phyloP scores from a whole-genome alignment of 495 filamentous ascomycete genomes.

The Aspergillus cavernicola region DNA sequence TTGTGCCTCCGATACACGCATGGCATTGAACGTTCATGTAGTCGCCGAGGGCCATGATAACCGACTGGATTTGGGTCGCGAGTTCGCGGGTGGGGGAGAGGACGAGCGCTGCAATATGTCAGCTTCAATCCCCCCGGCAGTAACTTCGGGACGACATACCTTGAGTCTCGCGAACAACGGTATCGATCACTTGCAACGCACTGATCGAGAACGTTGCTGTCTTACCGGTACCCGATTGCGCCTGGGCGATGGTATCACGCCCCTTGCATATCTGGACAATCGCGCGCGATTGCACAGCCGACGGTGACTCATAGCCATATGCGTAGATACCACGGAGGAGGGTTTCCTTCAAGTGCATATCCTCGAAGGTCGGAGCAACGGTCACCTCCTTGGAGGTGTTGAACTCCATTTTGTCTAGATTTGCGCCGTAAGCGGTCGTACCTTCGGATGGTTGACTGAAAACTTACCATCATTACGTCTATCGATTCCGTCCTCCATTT shows the following conservation, averaged over 20 bases:
- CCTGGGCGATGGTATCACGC: constrained; percentile 96
- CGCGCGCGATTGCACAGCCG: constrained; percentile 92
- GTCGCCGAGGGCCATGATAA: constrained; percentile 94
- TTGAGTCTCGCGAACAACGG: constrained; percentile 79
- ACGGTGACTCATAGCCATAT: constrained; percentile 96
- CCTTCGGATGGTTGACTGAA: neutral
- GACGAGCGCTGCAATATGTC: constrained; percentile 64
- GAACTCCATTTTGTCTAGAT: constrained; percentile 89
- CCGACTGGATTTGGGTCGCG: constrained; percentile 95
- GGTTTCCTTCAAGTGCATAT: constrained; percentile 90
- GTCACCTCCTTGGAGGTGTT: constrained; percentile 95
- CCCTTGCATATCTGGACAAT: constrained; percentile 99
- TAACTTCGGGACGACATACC: constrained; percentile 32
- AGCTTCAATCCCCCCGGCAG: neutral
- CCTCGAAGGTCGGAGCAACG: constrained; percentile 70
- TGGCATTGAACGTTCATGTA: constrained; percentile 99
- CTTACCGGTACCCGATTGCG: constrained; percentile 99
- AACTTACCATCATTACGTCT: constrained; percentile 72
- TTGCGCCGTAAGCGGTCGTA: constrained; percentile 27
- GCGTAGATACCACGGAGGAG: constrained; percentile 97
- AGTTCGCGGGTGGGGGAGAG: constrained; percentile 98
- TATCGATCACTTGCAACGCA: constrained; percentile 91
- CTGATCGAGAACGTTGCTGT: constrained; percentile 98
- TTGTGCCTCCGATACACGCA: constrained; percentile 97
- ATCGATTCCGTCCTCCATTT: constrained; percentile 94